Evolutionary conservation across 2,329 filamentous ascomycete species (phyloP).

Genomic region (Pezicula neosporulosa): DNA sequence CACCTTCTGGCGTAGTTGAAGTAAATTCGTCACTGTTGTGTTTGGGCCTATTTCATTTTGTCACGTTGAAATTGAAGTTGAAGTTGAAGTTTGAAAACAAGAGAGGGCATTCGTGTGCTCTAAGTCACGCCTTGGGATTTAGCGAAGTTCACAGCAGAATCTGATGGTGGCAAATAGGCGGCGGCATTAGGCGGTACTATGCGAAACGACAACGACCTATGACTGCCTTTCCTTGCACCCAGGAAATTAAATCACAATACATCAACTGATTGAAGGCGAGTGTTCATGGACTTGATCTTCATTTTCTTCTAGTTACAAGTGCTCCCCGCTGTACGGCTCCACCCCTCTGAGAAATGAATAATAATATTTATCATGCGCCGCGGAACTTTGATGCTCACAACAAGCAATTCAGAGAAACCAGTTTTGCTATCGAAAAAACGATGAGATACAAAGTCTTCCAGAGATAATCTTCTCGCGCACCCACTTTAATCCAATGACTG

Average conservation of each 20-base stretch:
- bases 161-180: too few species aligned
- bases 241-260: background rate
- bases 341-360: constrained; percentile 13
- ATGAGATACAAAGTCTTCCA: constrained; percentile 18
- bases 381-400: background rate
- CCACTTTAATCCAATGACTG: constrained; percentile 4
- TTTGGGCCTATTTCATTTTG: background rate
- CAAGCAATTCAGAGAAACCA: background rate
- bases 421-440: constrained; percentile 4
- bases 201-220: too few species aligned
- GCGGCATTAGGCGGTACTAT: too few species aligned
- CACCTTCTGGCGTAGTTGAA: background rate
- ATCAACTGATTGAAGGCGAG: background rate
- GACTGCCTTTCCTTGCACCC: too few species aligned
- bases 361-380: constrained; percentile 16
- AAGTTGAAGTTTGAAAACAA: too few species aligned
- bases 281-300: constrained; percentile 10
- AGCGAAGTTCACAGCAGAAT: too few species aligned
- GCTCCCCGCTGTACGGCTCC: constrained; percentile 10
- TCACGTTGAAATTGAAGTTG: background rate
- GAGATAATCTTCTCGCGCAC: background rate
- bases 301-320: constrained; percentile 25
- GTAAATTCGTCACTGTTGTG: background rate
- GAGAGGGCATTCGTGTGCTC: too few species aligned
- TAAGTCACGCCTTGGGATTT: too few species aligned